phyloP scores from a whole-genome alignment of 306 rosid species.

The Cucumis hystrix region DNA sequence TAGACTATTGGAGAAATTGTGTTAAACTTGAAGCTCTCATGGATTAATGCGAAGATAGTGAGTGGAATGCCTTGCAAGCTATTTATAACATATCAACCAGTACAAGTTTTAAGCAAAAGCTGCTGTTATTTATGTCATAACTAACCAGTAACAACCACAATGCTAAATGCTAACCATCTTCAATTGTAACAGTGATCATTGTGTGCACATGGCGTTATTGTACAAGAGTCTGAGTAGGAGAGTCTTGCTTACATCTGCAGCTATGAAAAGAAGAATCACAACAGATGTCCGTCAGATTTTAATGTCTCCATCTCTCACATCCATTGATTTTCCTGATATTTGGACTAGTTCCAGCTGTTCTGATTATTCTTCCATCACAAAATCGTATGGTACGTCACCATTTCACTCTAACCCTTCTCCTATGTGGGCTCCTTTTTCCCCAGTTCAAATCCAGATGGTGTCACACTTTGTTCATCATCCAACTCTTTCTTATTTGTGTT shows the following conservation, averaged over 20 bases:
- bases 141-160: slow-evolving; percentile 6
- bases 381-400: slow-evolving; percentile 25
- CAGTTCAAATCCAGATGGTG: neutral
- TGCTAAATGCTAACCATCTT: neutral
- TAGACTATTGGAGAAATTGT: neutral
- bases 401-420: neutral
- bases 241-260: slow-evolving; percentile 23
- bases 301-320: slow-evolving; percentile 59
- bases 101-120: neutral
- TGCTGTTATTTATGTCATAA: neutral
- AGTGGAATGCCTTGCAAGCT: neutral
- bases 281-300: slow-evolving; percentile 28
- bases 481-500: neutral
- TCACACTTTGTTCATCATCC: neutral
- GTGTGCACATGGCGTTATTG: slow-evolving; percentile 33
- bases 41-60: neutral
- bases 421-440: neutral
- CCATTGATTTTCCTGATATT: slow-evolving; percentile 60
- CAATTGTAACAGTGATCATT: slow-evolving; percentile 6
- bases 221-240: slow-evolving; percentile 18
- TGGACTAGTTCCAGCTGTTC: slow-evolving; percentile 36
- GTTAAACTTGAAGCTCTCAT: neutral
- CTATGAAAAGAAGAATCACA: slow-evolving; percentile 16
- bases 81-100: neutral
- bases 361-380: slow-evolving; percentile 14